Percentiles rank a stretch among this genome's conserved stretches.
phyloP scores from a whole-genome alignment of 2,329 filamentous ascomycete genomes.

The Neoscytalidium dimidiatum region DNA sequence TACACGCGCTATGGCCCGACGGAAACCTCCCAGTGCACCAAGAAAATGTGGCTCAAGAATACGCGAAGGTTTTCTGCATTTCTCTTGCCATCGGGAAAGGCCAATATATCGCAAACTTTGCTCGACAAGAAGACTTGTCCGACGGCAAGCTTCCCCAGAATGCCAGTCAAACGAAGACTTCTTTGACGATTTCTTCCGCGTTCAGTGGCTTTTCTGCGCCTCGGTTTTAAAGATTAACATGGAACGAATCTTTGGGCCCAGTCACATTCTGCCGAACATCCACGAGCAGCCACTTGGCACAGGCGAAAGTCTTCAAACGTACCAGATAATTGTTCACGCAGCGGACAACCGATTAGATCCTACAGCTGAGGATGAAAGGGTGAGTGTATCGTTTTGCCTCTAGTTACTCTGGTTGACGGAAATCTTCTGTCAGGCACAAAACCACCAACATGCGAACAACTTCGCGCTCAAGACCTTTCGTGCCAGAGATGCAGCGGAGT shows the following conservation, averaged over 20 bases:
- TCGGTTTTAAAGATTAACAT: background rate
- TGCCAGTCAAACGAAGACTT: background rate
- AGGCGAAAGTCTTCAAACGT: background rate
- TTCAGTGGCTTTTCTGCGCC: slow-evolving; percentile 25
- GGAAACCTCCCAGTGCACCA: background rate
- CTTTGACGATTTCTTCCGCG: slow-evolving; percentile 21
- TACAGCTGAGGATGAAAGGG: background rate
- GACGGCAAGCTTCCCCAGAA: slow-evolving; percentile 22
- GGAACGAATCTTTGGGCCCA: background rate
- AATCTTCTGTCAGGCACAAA: background rate
- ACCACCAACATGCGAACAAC: background rate
- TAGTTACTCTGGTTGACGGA: background rate
- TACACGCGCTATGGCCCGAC: background rate
- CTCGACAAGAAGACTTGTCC: slow-evolving; percentile 4
- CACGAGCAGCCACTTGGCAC: background rate
- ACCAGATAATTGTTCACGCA: slow-evolving; percentile 20
- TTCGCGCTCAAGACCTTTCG: slow-evolving; percentile 26
- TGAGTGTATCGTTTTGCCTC: background rate
- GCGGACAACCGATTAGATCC: slow-evolving; percentile 22
- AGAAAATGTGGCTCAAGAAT: slow-evolving; percentile 6
- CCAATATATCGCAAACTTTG: slow-evolving; percentile 20
- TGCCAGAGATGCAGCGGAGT: background rate
- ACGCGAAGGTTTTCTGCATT: slow-evolving; percentile 24
- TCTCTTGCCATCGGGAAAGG: slow-evolving; percentile 22
- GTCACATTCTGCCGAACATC: slow-evolving; percentile 22